Base-by-base conservation (phyloP, 2,329 filamentous ascomycete species). In the Claviceps monticola region DNA sequence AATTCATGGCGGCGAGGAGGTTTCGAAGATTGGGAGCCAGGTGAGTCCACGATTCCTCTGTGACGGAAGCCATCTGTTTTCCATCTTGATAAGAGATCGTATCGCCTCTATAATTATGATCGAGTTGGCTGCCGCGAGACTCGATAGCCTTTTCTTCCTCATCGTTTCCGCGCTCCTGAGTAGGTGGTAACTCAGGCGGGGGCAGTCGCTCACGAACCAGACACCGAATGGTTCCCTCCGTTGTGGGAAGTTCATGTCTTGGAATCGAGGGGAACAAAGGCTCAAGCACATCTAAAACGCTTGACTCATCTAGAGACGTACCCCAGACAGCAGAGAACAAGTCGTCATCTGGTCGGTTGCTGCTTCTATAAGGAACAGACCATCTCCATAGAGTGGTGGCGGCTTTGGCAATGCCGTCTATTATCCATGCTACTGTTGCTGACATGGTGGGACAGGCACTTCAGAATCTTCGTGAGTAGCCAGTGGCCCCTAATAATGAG, bases 331-430 rank as follows among this genome's bases (percentile, higher is more conserved):
- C 36, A 11, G 54, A 50, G 36, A 57, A 58, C 13, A 55, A 37
- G 6, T 42, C 34, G 39, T 58, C 56, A 13, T 50, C 39, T 13
- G 54, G 53, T 13, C 55, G 53, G 42, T 58, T 55, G 23, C 56
- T 53, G 37, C 52, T 57, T 21, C 53, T 56, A 46, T 56, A 53
- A 5, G 54, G 54, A 17, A 58, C 55, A 6, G 56, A 57, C 55
- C 56, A 58, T n/a, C 52, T 38, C 56, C 56, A 57, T 21, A 58
- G 19, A 13, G 41, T n/a, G n/a, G 26, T 19, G 36, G 8, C 37
- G 36, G 9, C 49, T n/a, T 50, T 45, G 13, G 19, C 48, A 14
- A 49, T 34, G 48, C 48, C 38, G 16, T 36, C 21, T 36, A 11
- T 49, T 14, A 19, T 16, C 19, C 37, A 42, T 21, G 38, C n/a